These are phyloP conservation scores for Stachybotrys chartarum DNA, from an alignment of 2,329 filamentous ascomycete genomes.

Conservation along the genomic window DNA sequence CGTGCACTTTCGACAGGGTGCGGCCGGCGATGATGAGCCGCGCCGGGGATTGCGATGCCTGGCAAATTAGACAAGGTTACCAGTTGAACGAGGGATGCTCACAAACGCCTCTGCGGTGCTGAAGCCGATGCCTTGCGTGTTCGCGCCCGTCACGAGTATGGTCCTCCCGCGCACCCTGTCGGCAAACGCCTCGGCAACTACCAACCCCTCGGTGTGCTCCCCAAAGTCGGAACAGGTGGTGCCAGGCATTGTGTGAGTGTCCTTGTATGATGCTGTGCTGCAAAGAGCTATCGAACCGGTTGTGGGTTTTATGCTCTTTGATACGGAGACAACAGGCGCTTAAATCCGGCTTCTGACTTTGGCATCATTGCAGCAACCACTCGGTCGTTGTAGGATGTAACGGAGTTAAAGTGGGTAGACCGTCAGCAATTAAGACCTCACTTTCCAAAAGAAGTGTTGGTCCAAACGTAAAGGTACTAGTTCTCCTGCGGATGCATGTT, in stretches of 20 bases:
- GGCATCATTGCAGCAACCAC: too few relatives aligned
- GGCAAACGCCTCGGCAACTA: constrained; percentile 10
- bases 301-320: too few relatives aligned
- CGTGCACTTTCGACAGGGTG: constrained; percentile 24
- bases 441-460: too few relatives aligned
- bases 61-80: not conserved
- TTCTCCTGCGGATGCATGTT: too few relatives aligned
- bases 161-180: constrained; percentile 19
- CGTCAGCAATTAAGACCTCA: too few relatives aligned
- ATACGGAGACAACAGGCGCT: too few relatives aligned
- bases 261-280: not conserved
- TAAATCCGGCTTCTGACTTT: too few relatives aligned
- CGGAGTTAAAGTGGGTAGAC: too few relatives aligned
- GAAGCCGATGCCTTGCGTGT: constrained; percentile 25
- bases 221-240: not conserved
- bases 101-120: constrained; percentile 22
- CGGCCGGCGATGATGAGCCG: constrained; percentile 33
- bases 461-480: too few relatives aligned
- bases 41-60: constrained; percentile 16
- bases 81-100: not conserved
- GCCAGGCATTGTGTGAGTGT: not conserved
- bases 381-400: too few relatives aligned
- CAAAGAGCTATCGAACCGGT: too few relatives aligned
- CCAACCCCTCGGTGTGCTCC: constrained; percentile 5
- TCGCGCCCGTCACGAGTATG: constrained; percentile 28